These are phyloP conservation scores for Cladosporium sp. DNA, from an alignment of 2,329 filamentous ascomycete genomes.

Conservation along the genomic window DNA sequence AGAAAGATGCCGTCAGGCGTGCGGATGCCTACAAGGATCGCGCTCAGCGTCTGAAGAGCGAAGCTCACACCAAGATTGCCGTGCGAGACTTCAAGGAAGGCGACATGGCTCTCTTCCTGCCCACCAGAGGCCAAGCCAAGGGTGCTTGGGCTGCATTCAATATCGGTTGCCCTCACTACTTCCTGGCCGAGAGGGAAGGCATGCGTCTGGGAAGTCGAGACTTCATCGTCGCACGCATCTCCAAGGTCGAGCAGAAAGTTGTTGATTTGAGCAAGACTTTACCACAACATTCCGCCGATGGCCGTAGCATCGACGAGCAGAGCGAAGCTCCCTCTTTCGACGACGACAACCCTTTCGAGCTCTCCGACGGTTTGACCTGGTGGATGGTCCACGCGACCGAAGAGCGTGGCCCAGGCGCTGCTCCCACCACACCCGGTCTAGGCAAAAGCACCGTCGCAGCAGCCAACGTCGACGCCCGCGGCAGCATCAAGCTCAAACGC, in stretches of 20 bases:
- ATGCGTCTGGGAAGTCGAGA: conserved; percentile 84
- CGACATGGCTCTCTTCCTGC: conserved; percentile 89
- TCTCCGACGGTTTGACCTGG: conserved; percentile 93
- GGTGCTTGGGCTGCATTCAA: conserved; percentile 99
- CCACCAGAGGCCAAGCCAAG: conserved; percentile 89
- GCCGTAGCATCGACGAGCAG: conserved; percentile 50
- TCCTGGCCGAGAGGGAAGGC: conserved; percentile 86
- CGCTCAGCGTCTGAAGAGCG: conserved; percentile 75
- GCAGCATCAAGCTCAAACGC: conserved; percentile 56
- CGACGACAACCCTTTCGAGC: conserved; percentile 94
- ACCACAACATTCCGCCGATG: conserved; percentile 31
- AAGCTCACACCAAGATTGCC: conserved; percentile 93
- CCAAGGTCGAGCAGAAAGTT: conserved; percentile 85
- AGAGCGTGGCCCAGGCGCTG: conserved; percentile 72
- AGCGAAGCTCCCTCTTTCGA: conserved; percentile 64
- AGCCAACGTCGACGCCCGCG: conserved; percentile 82
- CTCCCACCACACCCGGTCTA: conserved; percentile 85
- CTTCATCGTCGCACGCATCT: conserved; percentile 95
- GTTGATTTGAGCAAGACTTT: conserved; percentile 82
- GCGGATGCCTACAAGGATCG: conserved; percentile 73
- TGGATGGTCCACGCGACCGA: conserved; percentile 92
- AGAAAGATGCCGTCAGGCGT: conserved; percentile 56
- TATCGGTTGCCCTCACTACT: conserved; percentile 94
- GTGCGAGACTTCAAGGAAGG: conserved; percentile 96
- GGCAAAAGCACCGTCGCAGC: conserved; percentile 90